A percentile compares a stretch with the other conserved stretches of the same genome.
These are phyloP conservation scores for Kentomonas sorsogonicus DNA, from an alignment of 208 protist species.

Conservation along the genomic window DNA sequence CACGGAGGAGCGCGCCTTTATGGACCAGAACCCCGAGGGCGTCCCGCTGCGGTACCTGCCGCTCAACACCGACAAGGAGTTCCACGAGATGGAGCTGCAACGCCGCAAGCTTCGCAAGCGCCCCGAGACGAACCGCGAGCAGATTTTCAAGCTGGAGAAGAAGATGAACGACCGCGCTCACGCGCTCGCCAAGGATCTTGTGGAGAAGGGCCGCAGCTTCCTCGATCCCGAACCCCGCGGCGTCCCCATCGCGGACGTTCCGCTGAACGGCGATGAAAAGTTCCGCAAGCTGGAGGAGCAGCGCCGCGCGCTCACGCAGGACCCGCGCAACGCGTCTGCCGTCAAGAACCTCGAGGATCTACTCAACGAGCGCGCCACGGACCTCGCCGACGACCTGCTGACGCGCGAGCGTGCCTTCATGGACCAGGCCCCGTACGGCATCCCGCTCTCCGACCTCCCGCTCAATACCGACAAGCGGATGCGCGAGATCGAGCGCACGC, in stretches of 20 bases:
- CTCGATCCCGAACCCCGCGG: slow-evolving; percentile 61
- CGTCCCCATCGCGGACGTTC: slow-evolving; percentile 60
- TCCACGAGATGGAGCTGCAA: slow-evolving; percentile 57
- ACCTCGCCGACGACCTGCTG: slow-evolving; percentile 47
- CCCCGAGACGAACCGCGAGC: slow-evolving; percentile 18
- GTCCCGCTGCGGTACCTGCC: slow-evolving; percentile 73
- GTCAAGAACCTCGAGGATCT: slow-evolving; percentile 43
- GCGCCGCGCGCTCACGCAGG: slow-evolving; percentile 45
- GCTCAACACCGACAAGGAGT: slow-evolving; percentile 55
- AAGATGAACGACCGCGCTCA: slow-evolving; percentile 68
- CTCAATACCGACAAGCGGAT: slow-evolving; percentile 64
- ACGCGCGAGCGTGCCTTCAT: slow-evolving; percentile 63
- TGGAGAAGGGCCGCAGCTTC: slow-evolving; percentile 57
- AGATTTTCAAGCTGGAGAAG: slow-evolving; percentile 36
- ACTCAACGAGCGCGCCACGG: slow-evolving; percentile 49
- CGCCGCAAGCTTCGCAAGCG: slow-evolving; percentile 31
- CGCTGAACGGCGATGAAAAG: slow-evolving; percentile 55
- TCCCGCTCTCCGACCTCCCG: slow-evolving; percentile 49
- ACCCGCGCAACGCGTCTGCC: slow-evolving; percentile 21
- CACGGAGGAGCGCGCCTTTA: slow-evolving; percentile 62
- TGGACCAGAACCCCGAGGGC: slow-evolving; percentile 69
- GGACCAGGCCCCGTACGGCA: slow-evolving; percentile 50
- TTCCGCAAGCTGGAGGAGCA: slow-evolving; percentile 74
- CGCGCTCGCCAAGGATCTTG: slow-evolving; percentile 54
- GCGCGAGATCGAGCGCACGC: slow-evolving; percentile 56